Conservation (phyloP, 2,329 filamentous ascomycete genomes). For the Hypoxylon sp. region DNA sequence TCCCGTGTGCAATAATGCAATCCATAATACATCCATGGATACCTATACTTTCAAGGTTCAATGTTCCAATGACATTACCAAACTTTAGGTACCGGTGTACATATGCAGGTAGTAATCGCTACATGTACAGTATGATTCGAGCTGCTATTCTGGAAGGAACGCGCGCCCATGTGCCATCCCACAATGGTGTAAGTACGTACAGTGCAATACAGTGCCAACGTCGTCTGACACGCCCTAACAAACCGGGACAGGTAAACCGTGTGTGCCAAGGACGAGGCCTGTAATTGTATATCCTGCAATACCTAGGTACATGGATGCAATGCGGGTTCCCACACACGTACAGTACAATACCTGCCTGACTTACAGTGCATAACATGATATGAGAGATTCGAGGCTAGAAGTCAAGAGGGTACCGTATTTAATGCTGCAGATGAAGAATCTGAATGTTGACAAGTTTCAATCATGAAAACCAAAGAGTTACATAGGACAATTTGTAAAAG, state of each 20-base stretch:
- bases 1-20: not conserved
- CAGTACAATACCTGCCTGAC: constrained; percentile 28
- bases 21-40: not conserved
- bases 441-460: not conserved
- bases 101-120: constrained; percentile 5
- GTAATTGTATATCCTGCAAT: constrained; percentile 41
- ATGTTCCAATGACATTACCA: constrained; percentile 8
- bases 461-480: constrained; percentile 1
- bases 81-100: constrained; percentile 3
- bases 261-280: constrained; percentile 38
- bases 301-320: constrained; percentile 12
- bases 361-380: constrained; percentile 30
- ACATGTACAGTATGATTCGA: constrained; percentile 4
- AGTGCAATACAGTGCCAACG: constrained; percentile 24
- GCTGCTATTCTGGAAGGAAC: constrained; percentile 21
- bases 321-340: constrained; percentile 38
- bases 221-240: constrained; percentile 25
- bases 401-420: not conserved
- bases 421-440: constrained; percentile 13
- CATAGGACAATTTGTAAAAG: not conserved
- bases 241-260: constrained; percentile 29
- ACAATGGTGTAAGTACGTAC: constrained; percentile 15
- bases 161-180: constrained; percentile 22
- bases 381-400: constrained; percentile 28
- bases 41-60: not conserved